Evolutionary conservation across 768 basidiomycete genomes (phyloP).

Genomic region (Psilocybe cubensis): DNA sequence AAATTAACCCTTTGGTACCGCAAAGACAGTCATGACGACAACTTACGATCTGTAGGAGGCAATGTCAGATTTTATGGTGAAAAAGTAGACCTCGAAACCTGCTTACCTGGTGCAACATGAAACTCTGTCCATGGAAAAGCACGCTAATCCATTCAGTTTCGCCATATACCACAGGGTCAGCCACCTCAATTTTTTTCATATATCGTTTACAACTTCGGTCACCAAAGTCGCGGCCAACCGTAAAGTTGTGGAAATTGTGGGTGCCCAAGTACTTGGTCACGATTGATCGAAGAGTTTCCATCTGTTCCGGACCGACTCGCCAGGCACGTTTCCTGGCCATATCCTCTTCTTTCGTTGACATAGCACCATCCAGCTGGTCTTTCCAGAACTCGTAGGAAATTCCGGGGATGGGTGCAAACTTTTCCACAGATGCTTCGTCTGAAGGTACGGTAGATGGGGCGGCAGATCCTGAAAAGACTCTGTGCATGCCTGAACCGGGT

Average conservation of each 20-base stretch:
- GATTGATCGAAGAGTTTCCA: slow-evolving; percentile 58
- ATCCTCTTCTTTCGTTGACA: slow-evolving; percentile 50
- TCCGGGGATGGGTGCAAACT: slow-evolving; percentile 21
- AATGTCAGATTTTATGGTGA: not conserved
- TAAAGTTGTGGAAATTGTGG: slow-evolving; percentile 99
- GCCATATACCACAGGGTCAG: slow-evolving; percentile 87
- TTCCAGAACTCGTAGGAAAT: slow-evolving; percentile 68
- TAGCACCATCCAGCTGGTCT: slow-evolving; percentile 37
- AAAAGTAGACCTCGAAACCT: slow-evolving; percentile 4
- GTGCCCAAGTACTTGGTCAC: slow-evolving; percentile 79
- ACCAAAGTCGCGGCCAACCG: slow-evolving; percentile 81
- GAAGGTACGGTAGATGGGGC: not conserved
- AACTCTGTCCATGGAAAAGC: slow-evolving; percentile 94
- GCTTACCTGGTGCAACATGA: slow-evolving; percentile 96
- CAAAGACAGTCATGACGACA: not conserved
- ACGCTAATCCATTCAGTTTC: slow-evolving; percentile 96
- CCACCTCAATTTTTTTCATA: slow-evolving; percentile 88
- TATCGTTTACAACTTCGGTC: slow-evolving; percentile 84
- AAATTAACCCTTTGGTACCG: slow-evolving; percentile 3
- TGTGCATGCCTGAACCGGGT: slow-evolving; percentile 66
- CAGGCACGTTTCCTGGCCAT: slow-evolving; percentile 70
- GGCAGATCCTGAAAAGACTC: slow-evolving; percentile 39
- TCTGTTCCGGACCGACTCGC: slow-evolving; percentile 57
- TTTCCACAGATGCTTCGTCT: slow-evolving; percentile 4
- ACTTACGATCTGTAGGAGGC: slow-evolving; percentile 51